Conservation (phyloP, 257 asterid species). For the Cordia subcordata region DNA sequence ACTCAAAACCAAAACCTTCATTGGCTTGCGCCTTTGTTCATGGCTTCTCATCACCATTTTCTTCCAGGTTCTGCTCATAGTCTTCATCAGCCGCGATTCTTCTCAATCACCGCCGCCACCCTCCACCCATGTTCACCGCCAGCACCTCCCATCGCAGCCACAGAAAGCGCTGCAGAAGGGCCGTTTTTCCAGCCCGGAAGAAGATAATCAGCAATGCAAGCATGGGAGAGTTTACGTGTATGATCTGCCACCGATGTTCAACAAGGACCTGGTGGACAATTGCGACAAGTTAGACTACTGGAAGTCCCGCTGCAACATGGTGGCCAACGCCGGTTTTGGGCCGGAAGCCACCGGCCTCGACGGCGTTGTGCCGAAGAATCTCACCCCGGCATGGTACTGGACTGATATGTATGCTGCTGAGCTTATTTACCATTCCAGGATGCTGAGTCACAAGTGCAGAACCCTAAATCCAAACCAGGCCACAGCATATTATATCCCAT, state of each 20-base stretch:
- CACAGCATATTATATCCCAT: constrained; percentile 57
- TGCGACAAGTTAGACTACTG: constrained; percentile 43
- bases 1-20: too few relatives aligned
- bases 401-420: constrained; percentile 52
- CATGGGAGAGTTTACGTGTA: constrained; percentile 46
- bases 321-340: constrained; percentile 48
- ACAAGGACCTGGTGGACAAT: constrained; percentile 31
- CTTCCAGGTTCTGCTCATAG: too few relatives aligned
- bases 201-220: constrained; percentile 34
- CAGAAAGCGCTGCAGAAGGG: too few relatives aligned
- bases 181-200: too few relatives aligned
- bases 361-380: constrained; percentile 30
- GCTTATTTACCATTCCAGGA: constrained; percentile 44
- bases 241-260: constrained; percentile 40
- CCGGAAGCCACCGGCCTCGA: constrained; percentile 45
- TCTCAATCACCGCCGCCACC: too few relatives aligned
- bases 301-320: constrained; percentile 43
- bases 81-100: too few relatives aligned
- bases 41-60: too few relatives aligned
- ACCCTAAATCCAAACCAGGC: constrained; percentile 44
- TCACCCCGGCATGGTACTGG: constrained; percentile 47
- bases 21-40: too few relatives aligned
- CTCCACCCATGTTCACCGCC: too few relatives aligned
- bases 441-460: constrained; percentile 39
- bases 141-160: too few relatives aligned